A percentile compares a stretch with the other conserved stretches of the same genome.
These are phyloP conservation scores for Mycena rosella DNA, from an alignment of 768 basidiomycete genomes.

Conservation along the genomic window DNA sequence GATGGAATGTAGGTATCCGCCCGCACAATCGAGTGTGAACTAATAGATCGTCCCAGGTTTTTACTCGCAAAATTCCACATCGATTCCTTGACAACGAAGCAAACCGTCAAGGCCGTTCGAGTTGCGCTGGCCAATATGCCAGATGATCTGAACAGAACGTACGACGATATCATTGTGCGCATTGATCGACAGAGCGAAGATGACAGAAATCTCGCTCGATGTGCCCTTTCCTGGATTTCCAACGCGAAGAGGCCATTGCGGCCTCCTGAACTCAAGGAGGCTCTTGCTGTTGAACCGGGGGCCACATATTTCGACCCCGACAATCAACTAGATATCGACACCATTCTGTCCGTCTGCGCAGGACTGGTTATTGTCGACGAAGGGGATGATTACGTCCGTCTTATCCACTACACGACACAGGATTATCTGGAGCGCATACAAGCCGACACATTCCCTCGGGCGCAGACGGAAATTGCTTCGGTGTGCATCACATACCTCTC, in stretches of 20 bases:
- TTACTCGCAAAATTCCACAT: conserved; percentile 15
- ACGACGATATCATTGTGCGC: no score
- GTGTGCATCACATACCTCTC: conserved; percentile 11
- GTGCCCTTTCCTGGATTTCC: no score
- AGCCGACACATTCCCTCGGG: not conserved
- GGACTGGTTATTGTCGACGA: not conserved
- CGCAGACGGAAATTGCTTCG: not conserved
- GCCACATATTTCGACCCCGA: not conserved
- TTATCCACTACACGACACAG: conserved; percentile 13
- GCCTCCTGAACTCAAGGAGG: not conserved
- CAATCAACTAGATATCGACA: no score
- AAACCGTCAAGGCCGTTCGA: conserved; percentile 7
- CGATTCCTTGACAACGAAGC: conserved; percentile 1
- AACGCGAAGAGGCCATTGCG: no score
- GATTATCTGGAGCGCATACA: not conserved
- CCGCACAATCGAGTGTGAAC: no score
- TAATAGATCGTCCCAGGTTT: not conserved
- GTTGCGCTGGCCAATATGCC: conserved; percentile 6
- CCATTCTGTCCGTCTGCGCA: no score
- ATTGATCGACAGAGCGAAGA: no score
- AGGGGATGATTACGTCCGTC: not conserved
- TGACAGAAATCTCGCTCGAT: no score
- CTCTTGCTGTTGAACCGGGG: conserved; percentile 3
- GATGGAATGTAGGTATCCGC: no score
- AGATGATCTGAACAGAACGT: not conserved